phyloP scores from a whole-genome alignment of 179 eudicot species.

The Actinidia arguta region DNA sequence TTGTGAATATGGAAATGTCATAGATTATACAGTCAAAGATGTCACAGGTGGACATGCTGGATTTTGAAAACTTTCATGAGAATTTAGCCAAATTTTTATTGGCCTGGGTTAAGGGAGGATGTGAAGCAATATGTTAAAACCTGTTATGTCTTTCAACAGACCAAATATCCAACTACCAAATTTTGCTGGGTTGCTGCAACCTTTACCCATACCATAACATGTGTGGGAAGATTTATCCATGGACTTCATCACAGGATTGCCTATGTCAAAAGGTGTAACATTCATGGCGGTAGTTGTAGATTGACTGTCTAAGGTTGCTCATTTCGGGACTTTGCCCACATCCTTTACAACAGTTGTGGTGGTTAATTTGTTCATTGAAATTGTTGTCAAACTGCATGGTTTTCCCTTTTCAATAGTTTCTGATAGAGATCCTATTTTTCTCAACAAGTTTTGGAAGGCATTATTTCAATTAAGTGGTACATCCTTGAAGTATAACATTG shows the following conservation, averaged over 20 bases:
- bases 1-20: too few species aligned
- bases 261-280: not conserved
- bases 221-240: not conserved
- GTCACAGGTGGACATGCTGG: not conserved
- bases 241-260: not conserved
- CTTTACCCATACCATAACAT: not conserved
- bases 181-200: not conserved
- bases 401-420: not conserved
- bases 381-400: slow-evolving; percentile 16
- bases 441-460: slow-evolving; percentile 11
- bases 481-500: not conserved
- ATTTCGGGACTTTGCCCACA: not conserved
- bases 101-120: not conserved
- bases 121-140: not conserved
- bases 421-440: slow-evolving; percentile 11
- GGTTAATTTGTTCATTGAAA: not conserved
- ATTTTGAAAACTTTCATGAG: not conserved
- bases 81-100: not conserved
- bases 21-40: too few species aligned
- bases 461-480: not conserved
- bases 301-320: not conserved
- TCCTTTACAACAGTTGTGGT: not conserved
- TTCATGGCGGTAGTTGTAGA: not conserved
- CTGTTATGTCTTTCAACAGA: not conserved
- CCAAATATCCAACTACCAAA: not conserved